These are phyloP conservation scores for Botrytis porri DNA, from an alignment of 2,329 filamentous ascomycete species.

Conservation along the genomic window DNA sequence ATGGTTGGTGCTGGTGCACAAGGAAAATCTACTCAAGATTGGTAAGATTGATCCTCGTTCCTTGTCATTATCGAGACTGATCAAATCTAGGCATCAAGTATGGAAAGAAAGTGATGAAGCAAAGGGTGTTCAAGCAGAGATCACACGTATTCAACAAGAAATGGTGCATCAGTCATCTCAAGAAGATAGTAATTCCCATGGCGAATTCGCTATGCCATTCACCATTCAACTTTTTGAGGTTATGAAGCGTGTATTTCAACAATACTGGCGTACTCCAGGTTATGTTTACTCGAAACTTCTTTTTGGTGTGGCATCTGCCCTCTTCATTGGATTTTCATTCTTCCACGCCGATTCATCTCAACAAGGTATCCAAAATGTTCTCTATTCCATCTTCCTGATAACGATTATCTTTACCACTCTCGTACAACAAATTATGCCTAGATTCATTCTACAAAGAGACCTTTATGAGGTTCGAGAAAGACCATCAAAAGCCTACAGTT, in stretches of 20 bases:
- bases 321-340: slow-evolving; percentile 68
- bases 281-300: slow-evolving; percentile 71
- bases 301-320: slow-evolving; percentile 49
- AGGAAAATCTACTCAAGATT: slow-evolving; percentile 57
- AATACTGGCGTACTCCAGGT: slow-evolving; percentile 73
- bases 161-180: slow-evolving; percentile 51
- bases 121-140: slow-evolving; percentile 37
- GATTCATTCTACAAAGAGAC: slow-evolving; percentile 65
- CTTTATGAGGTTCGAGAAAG: slow-evolving; percentile 57
- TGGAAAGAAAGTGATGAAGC: slow-evolving; percentile 41
- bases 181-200: slow-evolving; percentile 48
- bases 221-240: slow-evolving; percentile 61
- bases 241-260: slow-evolving; percentile 65
- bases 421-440: slow-evolving; percentile 65
- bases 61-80: not conserved
- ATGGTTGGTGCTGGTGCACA: slow-evolving; percentile 58
- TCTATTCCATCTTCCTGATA: slow-evolving; percentile 71
- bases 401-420: slow-evolving; percentile 66
- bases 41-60: slow-evolving; percentile 38
- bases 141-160: slow-evolving; percentile 33
- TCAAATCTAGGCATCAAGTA: slow-evolving; percentile 36
- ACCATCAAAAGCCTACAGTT: slow-evolving; percentile 40
- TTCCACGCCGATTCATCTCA: slow-evolving; percentile 57
- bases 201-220: slow-evolving; percentile 78
- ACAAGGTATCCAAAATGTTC: slow-evolving; percentile 66